Evolutionary conservation across 163 green algal species (phyloP), one percentile per base, ranked within the genome.

Genomic region (Scenedesmus sp.): DNA sequence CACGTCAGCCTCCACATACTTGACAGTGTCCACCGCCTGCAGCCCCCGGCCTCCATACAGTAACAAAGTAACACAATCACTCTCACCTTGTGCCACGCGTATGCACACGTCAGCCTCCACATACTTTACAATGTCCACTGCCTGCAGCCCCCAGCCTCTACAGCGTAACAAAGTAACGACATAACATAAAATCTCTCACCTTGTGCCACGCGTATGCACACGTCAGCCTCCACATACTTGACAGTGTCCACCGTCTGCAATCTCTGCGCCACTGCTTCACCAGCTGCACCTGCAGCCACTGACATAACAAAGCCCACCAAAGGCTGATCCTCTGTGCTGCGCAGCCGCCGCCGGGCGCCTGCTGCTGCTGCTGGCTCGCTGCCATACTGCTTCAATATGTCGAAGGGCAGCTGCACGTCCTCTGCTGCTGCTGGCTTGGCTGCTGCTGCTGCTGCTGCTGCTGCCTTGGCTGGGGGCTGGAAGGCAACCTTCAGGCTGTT

Each of bases 191-290:
- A 26, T 26, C 26, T 26, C 26, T 26, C 46, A 90, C 85, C 86
- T 84, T 90, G 86, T 46, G 70, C 34, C 76, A 77, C 74, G 5
- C 26, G 20, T 54, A 91, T 23, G 23, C 87, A 91, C 3, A 77
- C 55, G 13, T 91, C 87, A 52, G 64, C 81, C 55, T 64, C 87
- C 26, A 87, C 87, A 55, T 81, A 81, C 5, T 82, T n/a, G 1
- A 91, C 87, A 57, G 70, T 87, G 1, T 86, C 74, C 3, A 87
- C 87, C 13, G 52, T 20, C n/a, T 55, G 55, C 0, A 91, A 52
- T 26, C 26, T 26, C 46, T 62, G 67, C 16, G 85, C 67, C 0
- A 90, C 66, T 10, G 86, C 86, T 0, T 62, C n/a, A 8, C 73
- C 87, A 10, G 87, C 87, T 18, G 73, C 73, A 52, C 77, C 66